phyloP scores from a whole-genome alignment of 2,329 filamentous ascomycete species.

The Acrodontium crateriforme region DNA sequence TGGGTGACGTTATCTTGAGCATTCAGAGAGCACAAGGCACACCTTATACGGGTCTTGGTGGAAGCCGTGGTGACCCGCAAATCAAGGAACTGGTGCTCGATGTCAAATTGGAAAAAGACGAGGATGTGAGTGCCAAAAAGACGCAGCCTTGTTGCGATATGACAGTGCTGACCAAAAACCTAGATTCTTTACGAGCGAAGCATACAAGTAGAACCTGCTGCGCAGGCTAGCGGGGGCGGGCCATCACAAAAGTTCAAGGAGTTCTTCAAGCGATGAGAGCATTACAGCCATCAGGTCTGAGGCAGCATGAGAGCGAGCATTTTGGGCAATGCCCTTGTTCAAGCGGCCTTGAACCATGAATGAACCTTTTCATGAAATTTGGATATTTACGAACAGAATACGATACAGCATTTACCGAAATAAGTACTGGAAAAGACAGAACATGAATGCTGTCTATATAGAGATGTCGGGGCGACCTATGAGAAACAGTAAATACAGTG shows the following conservation, averaged over 20 bases:
- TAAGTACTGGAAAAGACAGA: no score
- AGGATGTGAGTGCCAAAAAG: conserved; percentile 54
- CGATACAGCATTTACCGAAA: no score
- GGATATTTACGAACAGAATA: no score
- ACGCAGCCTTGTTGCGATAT: background rate
- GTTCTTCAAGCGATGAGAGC: conserved; percentile 36
- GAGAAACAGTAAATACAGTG: no score
- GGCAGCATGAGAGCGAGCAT: no score
- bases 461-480: no score
- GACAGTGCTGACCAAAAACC: conserved; percentile 6
- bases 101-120: conserved; percentile 67
- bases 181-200: conserved; percentile 48
- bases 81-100: conserved; percentile 67
- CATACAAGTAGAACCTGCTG: conserved; percentile 35
- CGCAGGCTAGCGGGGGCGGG: conserved; percentile 16
- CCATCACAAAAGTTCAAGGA: conserved; percentile 25
- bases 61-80: conserved; percentile 44
- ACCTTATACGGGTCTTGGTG: conserved; percentile 55
- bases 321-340: no score
- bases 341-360: no score
- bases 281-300: no score
- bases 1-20: conserved; percentile 79
- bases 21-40: conserved; percentile 85
- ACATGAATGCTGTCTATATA: no score
- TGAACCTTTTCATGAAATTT: no score